Percentiles rank a stretch among this genome's conserved stretches.
Evolutionary conservation across 805 yeast species (phyloP).

Genomic region (Ogataea corticis): DNA sequence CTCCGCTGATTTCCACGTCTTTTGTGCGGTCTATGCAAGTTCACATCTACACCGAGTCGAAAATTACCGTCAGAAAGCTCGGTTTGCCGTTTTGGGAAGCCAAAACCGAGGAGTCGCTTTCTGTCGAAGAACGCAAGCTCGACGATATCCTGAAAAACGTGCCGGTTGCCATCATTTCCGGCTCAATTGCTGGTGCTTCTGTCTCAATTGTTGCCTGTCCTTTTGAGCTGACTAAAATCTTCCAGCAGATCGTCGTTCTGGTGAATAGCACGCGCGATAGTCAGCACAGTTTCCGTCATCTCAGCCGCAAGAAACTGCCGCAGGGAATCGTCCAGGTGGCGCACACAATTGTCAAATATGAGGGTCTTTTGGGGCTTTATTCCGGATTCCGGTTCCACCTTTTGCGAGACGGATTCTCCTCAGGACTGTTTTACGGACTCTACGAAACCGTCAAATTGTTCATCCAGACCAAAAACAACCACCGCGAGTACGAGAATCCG

Average conservation of each 20-base stretch:
- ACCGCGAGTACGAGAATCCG: conserved; percentile 4
- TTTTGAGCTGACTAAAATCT: conserved; percentile 79
- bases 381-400: conserved; percentile 73
- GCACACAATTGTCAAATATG: conserved; percentile 52
- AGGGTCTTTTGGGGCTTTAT: conserved; percentile 66
- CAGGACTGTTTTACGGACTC: conserved; percentile 71
- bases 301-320: conserved; percentile 31
- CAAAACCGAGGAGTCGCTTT: background rate
- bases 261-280: conserved; percentile 36
- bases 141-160: conserved; percentile 36
- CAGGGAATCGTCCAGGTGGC: conserved; percentile 42
- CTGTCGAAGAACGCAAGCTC: conserved; percentile 11
- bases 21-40: conserved; percentile 66
- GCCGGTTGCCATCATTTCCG: conserved; percentile 54
- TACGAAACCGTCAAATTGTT: conserved; percentile 67
- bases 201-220: conserved; percentile 75
- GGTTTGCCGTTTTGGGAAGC: conserved; percentile 16
- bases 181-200: conserved; percentile 63
- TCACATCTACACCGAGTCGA: conserved; percentile 56
- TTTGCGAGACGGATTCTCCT: conserved; percentile 65
- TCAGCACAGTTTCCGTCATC: conserved; percentile 9
- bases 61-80: conserved; percentile 39
- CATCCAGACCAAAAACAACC: conserved; percentile 38
- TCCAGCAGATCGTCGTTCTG: conserved; percentile 67
- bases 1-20: conserved; percentile 69